Percentiles rank a stretch among this genome's conserved stretches.
Evolutionary conservation across 2,329 filamentous ascomycete genomes (phyloP).

Genomic region (Hypoxylon sp.): DNA sequence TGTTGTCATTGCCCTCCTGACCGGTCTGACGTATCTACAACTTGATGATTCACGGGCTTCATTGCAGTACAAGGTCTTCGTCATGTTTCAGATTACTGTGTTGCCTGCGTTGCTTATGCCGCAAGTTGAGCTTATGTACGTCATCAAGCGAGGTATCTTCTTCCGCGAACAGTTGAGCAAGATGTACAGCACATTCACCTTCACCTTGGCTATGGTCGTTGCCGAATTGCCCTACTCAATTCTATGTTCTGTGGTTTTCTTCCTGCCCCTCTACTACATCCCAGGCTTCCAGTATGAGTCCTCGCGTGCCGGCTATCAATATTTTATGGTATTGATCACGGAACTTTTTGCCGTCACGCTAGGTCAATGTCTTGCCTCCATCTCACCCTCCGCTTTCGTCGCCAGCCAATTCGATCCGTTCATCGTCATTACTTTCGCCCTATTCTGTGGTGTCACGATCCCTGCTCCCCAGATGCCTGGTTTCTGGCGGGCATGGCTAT

Average conservation of each 20-base stretch:
- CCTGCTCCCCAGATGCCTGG: constrained; percentile 81
- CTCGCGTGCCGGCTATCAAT: constrained; percentile 84
- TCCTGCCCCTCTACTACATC: constrained; percentile 87
- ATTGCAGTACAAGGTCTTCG: constrained; percentile 88
- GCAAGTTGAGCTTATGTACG: constrained; percentile 88
- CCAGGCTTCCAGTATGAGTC: constrained; percentile 77
- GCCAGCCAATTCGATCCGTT: constrained; percentile 86
- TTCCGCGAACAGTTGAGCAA: constrained; percentile 89
- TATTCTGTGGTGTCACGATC: constrained; percentile 91
- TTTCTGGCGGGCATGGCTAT: constrained; percentile 86
- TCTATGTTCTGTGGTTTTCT: constrained; percentile 85
- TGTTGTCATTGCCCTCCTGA: constrained; percentile 81
- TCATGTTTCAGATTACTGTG: constrained; percentile 91
- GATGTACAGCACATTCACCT: constrained; percentile 86
- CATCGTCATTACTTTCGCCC: constrained; percentile 83
- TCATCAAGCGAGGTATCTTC: constrained; percentile 83
- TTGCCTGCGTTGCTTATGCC: constrained; percentile 86
- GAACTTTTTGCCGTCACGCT: constrained; percentile 88
- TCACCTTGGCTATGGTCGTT: constrained; percentile 82
- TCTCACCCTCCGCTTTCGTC: constrained; percentile 85
- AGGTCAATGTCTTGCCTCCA: constrained; percentile 80
- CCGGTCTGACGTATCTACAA: constrained; percentile 83
- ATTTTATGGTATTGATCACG: constrained; percentile 86
- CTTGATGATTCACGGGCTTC: constrained; percentile 82
- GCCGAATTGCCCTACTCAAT: constrained; percentile 89